These are phyloP conservation scores for Saccharomycopsis synnaedendra DNA, from an alignment of 805 yeast genomes.

Conservation along the genomic window DNA sequence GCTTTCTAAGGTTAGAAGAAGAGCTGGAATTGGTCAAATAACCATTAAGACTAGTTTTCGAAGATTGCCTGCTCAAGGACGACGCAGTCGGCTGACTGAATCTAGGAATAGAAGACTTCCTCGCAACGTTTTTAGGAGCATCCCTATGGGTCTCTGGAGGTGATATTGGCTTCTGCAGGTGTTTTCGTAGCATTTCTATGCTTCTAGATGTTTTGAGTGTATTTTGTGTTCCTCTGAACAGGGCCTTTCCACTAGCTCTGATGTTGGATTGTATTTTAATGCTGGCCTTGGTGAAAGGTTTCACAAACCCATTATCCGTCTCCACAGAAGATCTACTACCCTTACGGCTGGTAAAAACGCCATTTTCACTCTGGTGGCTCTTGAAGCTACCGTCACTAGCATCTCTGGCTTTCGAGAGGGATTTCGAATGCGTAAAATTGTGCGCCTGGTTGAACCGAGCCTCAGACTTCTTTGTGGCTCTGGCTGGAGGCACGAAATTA, in stretches of 20 bases:
- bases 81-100: slow-evolving; percentile 13
- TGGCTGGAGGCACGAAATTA: background rate
- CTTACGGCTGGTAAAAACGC: too few relatives aligned
- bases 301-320: background rate
- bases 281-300: background rate
- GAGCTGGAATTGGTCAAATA: background rate
- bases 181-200: background rate
- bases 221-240: background rate
- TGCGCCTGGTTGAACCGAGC: background rate
- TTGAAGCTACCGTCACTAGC: background rate
- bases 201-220: slow-evolving; percentile 6
- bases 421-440: slow-evolving; percentile 3
- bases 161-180: background rate
- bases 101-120: slow-evolving; percentile 8
- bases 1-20: background rate
- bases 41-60: slow-evolving; percentile 5
- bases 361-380: too few relatives aligned
- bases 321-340: too few relatives aligned
- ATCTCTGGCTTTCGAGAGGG: background rate
- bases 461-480: background rate
- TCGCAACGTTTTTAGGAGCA: background rate
- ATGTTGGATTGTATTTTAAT: background rate
- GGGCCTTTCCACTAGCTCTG: background rate
- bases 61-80: slow-evolving; percentile 13
- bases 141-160: background rate